phyloP scores from a whole-genome alignment of 805 yeast genomes.

The Lachancea kluyveri region DNA sequence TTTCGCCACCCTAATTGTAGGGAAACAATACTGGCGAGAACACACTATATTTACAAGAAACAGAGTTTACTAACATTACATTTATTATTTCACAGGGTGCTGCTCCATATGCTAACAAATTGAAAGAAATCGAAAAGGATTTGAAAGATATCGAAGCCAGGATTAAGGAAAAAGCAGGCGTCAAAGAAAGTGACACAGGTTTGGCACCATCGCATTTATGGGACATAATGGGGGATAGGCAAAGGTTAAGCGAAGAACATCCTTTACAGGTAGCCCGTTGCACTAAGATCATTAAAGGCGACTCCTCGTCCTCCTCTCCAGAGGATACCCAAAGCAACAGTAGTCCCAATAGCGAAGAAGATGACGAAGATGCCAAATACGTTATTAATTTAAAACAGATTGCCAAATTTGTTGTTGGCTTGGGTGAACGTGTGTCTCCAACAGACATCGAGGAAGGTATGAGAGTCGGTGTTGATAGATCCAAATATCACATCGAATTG shows the following conservation, averaged over 20 bases:
- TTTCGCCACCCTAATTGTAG: not conserved
- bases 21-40: constrained; percentile 2
- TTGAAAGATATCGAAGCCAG: constrained; percentile 75
- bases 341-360: constrained; percentile 40
- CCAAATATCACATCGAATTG: constrained; percentile 91
- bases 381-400: constrained; percentile 96
- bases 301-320: constrained; percentile 8
- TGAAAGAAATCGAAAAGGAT: constrained; percentile 82
- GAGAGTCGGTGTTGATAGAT: constrained; percentile 99
- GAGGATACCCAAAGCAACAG: constrained; percentile 14
- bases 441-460: constrained; percentile 99
- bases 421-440: constrained; percentile 96
- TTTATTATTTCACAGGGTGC: constrained; percentile 67
- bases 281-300: constrained; percentile 80
- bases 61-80: constrained; percentile 9
- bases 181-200: constrained; percentile 96
- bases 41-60: not conserved
- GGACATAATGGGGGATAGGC: constrained; percentile 97
- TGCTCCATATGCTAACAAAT: constrained; percentile 83
- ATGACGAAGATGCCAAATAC: constrained; percentile 84
- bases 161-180: constrained; percentile 91
- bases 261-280: constrained; percentile 98
- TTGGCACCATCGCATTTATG: constrained; percentile 92
- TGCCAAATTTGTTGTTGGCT: constrained; percentile 94
- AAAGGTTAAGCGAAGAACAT: constrained; percentile 86